Base-by-base conservation (phyloP, 164 flowering plant species). In the Magnolia kwangsiensis region DNA sequence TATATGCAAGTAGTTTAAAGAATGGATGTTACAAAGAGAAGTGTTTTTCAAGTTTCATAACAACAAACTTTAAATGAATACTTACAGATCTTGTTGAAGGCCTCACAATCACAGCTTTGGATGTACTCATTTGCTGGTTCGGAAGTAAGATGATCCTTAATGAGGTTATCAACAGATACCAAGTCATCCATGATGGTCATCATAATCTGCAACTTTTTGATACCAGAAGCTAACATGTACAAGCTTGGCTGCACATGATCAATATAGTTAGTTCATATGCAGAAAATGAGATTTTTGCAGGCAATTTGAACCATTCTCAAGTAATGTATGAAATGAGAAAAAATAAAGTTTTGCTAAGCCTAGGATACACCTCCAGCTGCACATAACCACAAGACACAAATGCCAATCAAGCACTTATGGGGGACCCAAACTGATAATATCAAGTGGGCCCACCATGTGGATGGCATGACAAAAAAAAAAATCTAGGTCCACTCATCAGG, bases 21-120 rank as follows among this genome's bases (percentile, higher is more conserved):
- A 27, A 27, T 27, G 29, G 29, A 27, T 27, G 29, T 27, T 27
- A 27, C 29, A 27, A 27, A 27, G 29, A 27, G 29, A 27, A 27
- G 29, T 1, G 29, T 1, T 27, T 27, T 27, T 27, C 1, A 27
- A 27, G 29, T 27, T 27, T 27, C 29, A 27, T 27, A 27, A 27
- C 29, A 27, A 27, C 29, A 27, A 27, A 27, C 29, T 27, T 27
- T 45, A 14, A 29, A 67, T 5, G 6, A 16, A 31, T 13, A 75
- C 77, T 78, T 49, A 79, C 83, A 81, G 61, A 81, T 81, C 75
- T 95, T 93, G 85, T 93, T 95, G 95, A 95, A 95, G 76, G 99
- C 98, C 1, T 87, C 92, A 74, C 93, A 92, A 74, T 95, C 98
- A 79, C 97, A 93, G 84, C 98, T 93, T 88, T 92, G 97, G 75